Evolutionary conservation across 148 eudicot genomes (phyloP).

Genomic region (Simmondsia chinensis): DNA sequence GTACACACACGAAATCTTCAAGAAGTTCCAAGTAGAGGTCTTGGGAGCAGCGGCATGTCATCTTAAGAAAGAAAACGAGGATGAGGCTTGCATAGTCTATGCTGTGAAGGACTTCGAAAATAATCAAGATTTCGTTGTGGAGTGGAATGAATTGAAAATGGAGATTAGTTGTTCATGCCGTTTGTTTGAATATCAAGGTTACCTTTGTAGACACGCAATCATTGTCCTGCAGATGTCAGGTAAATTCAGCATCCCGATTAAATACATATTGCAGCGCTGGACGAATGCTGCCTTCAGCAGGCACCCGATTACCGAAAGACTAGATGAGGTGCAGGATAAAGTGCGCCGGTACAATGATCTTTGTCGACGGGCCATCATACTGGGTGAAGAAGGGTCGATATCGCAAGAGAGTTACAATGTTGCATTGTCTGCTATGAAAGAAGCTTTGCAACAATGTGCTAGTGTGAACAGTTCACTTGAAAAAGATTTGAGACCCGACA

Average conservation of each 20-base stretch:
- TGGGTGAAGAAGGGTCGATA: conserved; percentile 63
- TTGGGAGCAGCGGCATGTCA: conserved; percentile 73
- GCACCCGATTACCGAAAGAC: conserved; percentile 34
- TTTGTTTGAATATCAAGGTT: conserved; percentile 56
- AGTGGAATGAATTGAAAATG: conserved; percentile 43
- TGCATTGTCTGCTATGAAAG: conserved; percentile 35
- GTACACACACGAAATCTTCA: conserved; percentile 46
- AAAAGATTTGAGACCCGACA: conserved; percentile 23
- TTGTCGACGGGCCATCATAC: conserved; percentile 52
- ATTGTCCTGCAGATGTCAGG: conserved; percentile 73
- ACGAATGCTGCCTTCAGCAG: conserved; percentile 54
- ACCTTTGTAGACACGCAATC: conserved; percentile 54
- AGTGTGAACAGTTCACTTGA: conserved; percentile 18
- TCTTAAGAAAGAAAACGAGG: conserved; percentile 53
- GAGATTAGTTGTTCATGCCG: conserved; percentile 53
- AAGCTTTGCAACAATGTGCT: conserved; percentile 39
- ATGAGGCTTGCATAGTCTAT: conserved; percentile 28
- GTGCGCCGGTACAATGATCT: conserved; percentile 56
- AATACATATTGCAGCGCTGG: conserved; percentile 61
- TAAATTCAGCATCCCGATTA: conserved; percentile 48
- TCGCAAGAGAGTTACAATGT: conserved; percentile 45
- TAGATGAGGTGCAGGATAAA: conserved; percentile 45
- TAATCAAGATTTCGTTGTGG: conserved; percentile 38
- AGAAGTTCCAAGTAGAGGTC: conserved; percentile 56
- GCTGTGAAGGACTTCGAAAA: conserved; percentile 52